Evolutionary conservation across 768 basidiomycete species (phyloP), one percentile per base, ranked within the genome.

Genomic region (Suillus cothurnatus): DNA sequence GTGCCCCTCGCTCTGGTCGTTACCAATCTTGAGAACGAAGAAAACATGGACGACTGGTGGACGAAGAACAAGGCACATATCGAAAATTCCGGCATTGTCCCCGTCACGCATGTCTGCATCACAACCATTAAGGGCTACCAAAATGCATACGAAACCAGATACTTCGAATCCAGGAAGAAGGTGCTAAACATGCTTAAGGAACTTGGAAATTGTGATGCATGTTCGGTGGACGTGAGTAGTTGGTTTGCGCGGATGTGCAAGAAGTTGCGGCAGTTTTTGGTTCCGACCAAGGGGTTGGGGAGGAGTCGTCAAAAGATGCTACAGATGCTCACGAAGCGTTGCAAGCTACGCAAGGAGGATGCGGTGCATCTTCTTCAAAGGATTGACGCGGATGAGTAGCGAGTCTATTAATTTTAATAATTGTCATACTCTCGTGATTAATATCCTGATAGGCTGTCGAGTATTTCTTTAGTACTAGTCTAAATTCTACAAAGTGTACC

Each of bases 31-130:
- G 79, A 79, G 61, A 71, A 75, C 6, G 76, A 76, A 66, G 70
- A 76, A 23, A 64, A 68, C 17, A 80, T 79, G 78, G 78, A 78
- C 6, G 53, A 66, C 15, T 79, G 79, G 79, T 79, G 79, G 78
- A 36, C 15, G 11, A 23, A 66, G 12, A 80, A 79, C 56, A n/a
- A 64, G 9, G 15, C 39, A 31, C 67, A 72, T 31, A 71, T 79
- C 57, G 9, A 50, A 5, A 61, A 63, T 3, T 70, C 64, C 38
- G 68, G 66, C n/a, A 74, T 80, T 28, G 50, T 52, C 23, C 65
- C 67, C 21, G 39, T 68, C 47, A 76, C 68, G 39, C 77, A 78
- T 36, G 78, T 76, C 41, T 79, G 77, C 67, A 71, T 77, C 55
- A 52, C 69, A 17, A 70, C 77, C 7, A 71, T 71, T 8, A 63